These are phyloP conservation scores for Physaria fendleri DNA, from an alignment of 345 rosid genomes.

Conservation along the genomic window DNA sequence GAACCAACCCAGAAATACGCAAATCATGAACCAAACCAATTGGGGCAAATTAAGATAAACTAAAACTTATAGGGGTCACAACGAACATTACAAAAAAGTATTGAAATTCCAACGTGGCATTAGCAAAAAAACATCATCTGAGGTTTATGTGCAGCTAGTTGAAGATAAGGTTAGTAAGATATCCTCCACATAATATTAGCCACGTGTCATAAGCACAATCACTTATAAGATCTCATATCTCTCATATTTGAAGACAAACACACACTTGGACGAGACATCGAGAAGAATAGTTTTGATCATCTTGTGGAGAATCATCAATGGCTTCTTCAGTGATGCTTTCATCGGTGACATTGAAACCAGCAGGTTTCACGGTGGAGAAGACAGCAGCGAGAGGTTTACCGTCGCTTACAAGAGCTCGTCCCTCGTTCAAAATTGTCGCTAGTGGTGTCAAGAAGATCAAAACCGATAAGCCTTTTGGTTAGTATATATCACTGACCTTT, in stretches of 20 bases:
- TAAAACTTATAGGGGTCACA: background rate
- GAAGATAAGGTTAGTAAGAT: conserved; percentile 24
- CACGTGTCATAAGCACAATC: conserved; percentile 26
- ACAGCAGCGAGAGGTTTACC: conserved; percentile 58
- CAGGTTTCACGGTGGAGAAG: conserved; percentile 51
- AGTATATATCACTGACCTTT: background rate
- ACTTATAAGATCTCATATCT: conserved; percentile 10
- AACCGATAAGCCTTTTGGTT: conserved; percentile 78
- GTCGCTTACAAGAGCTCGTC: conserved; percentile 41
- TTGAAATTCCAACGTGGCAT: conserved; percentile 2
- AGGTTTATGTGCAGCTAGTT: conserved; percentile 13
- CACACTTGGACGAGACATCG: background rate
- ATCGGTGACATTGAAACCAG: conserved; percentile 57
- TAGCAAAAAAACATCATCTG: background rate
- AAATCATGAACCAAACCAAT: too few species aligned
- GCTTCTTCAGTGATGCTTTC: conserved; percentile 60
- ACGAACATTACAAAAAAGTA: background rate
- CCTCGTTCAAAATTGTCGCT: conserved; percentile 55
- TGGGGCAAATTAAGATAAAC: too few species aligned
- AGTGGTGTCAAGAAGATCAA: conserved; percentile 63
- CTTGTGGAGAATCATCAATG: conserved; percentile 32
- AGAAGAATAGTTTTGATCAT: background rate
- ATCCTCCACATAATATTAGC: conserved; percentile 15
- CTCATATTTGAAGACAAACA: conserved; percentile 14
- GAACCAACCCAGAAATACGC: too few species aligned